These are phyloP conservation scores for Fallopia convolvulus DNA, from an alignment of 148 eudicot genomes.

Conservation along the genomic window DNA sequence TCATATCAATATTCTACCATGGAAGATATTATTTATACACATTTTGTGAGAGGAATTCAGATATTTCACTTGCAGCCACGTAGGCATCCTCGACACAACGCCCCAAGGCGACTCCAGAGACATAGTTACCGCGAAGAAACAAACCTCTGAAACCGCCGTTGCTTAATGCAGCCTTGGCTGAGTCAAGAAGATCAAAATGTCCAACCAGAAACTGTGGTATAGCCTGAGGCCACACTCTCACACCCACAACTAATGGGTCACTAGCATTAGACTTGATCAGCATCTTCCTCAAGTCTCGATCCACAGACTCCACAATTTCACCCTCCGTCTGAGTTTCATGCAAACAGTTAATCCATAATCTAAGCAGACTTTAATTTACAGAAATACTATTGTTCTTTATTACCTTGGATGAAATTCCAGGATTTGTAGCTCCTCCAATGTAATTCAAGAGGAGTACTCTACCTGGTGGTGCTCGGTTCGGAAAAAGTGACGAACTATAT, in stretches of 20 bases:
- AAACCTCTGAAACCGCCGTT: constrained; percentile 44
- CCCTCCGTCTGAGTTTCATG: constrained; percentile 38
- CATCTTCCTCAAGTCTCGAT: constrained; percentile 74
- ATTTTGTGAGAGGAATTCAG: constrained; percentile 37
- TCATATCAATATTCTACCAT: background rate
- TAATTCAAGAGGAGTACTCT: constrained; percentile 67
- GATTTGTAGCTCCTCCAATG: constrained; percentile 80
- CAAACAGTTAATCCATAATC: background rate
- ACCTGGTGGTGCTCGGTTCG: constrained; percentile 82
- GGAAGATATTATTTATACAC: constrained; percentile 17
- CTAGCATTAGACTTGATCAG: constrained; percentile 53
- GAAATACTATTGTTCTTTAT: background rate
- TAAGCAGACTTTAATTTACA: background rate
- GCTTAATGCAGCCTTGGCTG: constrained; percentile 49
- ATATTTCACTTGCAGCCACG: constrained; percentile 56
- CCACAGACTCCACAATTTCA: constrained; percentile 60
- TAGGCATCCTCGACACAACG: constrained; percentile 80
- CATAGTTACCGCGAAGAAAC: constrained; percentile 81
- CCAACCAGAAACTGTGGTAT: constrained; percentile 79
- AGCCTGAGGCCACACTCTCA: constrained; percentile 77
- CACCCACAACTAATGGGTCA: constrained; percentile 56
- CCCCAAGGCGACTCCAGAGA: constrained; percentile 77
- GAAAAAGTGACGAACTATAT: constrained; percentile 86
- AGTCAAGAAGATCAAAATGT: constrained; percentile 58
- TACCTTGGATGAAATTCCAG: constrained; percentile 65